Conservation (phyloP, 139 green algal genomes). For the Volvox reticuliferus region DNA sequence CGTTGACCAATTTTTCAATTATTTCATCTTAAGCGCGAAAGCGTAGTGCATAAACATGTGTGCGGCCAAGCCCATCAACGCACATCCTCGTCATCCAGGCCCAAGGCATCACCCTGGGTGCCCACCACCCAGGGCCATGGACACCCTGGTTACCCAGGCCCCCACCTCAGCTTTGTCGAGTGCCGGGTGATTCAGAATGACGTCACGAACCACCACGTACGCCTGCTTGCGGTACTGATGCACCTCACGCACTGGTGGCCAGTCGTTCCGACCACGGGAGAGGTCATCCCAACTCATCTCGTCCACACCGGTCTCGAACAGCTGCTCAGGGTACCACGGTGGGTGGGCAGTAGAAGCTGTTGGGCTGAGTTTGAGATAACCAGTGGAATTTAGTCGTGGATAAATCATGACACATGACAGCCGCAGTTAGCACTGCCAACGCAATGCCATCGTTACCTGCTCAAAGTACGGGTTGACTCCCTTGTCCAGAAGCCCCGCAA, state of each 20-base stretch:
- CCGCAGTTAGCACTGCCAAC: too few relatives aligned
- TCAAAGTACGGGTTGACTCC: conserved; percentile 74
- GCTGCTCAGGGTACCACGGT: conserved; percentile 21
- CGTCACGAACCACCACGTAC: conserved; percentile 55
- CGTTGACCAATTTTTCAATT: too few relatives aligned
- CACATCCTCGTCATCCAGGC: too few relatives aligned
- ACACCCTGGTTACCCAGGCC: neutral
- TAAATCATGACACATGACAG: too few relatives aligned
- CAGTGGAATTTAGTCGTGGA: too few relatives aligned
- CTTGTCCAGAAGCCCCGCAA: conserved; percentile 77
- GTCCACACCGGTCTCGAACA: conserved; percentile 87
- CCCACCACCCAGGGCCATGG: too few relatives aligned
- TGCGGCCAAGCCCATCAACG: too few relatives aligned
- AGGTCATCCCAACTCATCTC: conserved; percentile 91
- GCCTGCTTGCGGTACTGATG: conserved; percentile 65
- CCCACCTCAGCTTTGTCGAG: conserved; percentile 57
- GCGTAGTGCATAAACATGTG: too few relatives aligned
- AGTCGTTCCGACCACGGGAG: conserved; percentile 79
- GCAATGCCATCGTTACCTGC: conserved; percentile 49
- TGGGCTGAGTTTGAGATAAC: too few relatives aligned
- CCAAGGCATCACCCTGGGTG: neutral
- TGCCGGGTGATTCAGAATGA: conserved; percentile 67
- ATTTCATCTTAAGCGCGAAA: too few relatives aligned
- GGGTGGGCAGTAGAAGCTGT: too few relatives aligned
- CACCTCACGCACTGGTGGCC: conserved; percentile 66